Conservation (phyloP, 176 grass and related monocot genomes). For the Phyllostachys edulis region DNA sequence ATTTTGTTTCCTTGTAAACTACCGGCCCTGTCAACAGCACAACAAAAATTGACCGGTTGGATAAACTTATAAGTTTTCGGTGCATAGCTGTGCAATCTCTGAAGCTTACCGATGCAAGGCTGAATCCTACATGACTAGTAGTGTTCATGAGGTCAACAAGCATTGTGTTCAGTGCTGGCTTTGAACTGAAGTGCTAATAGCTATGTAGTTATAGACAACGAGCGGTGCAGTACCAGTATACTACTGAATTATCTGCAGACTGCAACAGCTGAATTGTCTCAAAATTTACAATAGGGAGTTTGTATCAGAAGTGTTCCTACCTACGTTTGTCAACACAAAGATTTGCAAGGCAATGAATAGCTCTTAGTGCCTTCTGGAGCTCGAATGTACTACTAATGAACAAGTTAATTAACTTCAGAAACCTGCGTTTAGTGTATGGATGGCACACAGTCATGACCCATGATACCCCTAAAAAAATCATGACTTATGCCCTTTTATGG, state of each 20-base stretch:
- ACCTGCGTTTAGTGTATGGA: neutral
- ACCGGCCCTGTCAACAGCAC: neutral
- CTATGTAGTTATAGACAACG: neutral
- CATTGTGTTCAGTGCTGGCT: neutral
- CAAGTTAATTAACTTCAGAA: neutral
- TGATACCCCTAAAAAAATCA: neutral
- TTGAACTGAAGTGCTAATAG: neutral
- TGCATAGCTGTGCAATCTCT: neutral
- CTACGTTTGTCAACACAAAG: neutral
- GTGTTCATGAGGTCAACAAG: neutral
- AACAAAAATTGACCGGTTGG: neutral
- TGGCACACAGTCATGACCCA: neutral
- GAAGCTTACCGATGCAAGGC: neutral
- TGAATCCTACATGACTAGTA: neutral
- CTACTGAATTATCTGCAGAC: neutral
- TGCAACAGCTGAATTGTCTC: neutral
- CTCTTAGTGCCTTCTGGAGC: neutral
- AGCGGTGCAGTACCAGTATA: neutral
- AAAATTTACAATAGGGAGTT: neutral
- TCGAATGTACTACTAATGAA: neutral
- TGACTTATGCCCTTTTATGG: neutral
- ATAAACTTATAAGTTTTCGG: neutral
- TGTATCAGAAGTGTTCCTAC: neutral
- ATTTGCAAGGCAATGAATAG: neutral
- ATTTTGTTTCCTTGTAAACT: neutral